These are phyloP conservation scores for Fusarium sp. DNA, from an alignment of 2,329 filamentous ascomycete genomes.

Conservation along the genomic window DNA sequence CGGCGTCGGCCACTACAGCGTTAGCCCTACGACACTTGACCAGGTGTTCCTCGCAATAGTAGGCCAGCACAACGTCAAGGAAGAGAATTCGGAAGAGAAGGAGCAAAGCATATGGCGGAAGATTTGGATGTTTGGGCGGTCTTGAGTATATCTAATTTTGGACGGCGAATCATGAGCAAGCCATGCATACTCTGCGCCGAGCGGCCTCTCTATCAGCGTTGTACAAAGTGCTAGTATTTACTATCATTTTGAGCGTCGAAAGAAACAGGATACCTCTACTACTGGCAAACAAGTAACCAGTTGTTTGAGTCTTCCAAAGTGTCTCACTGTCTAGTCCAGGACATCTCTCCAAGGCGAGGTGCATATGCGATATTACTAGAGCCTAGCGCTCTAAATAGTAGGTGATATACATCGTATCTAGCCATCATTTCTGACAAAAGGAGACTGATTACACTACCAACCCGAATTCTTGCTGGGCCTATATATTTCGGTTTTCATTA, in stretches of 20 bases:
- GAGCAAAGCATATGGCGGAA: slow-evolving; percentile 40
- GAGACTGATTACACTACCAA: too few relatives aligned
- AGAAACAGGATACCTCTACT: neutral
- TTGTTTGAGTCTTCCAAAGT: too few relatives aligned
- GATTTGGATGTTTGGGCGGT: slow-evolving; percentile 39
- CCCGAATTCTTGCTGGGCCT: neutral
- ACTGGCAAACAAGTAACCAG: neutral
- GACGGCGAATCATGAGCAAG: too few relatives aligned
- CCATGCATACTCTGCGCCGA: too few relatives aligned
- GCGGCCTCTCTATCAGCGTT: too few relatives aligned
- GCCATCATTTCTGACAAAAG: too few relatives aligned
- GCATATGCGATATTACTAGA: too few relatives aligned
- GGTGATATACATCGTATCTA: too few relatives aligned
- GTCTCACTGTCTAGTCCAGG: too few relatives aligned
- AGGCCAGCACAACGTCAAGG: slow-evolving; percentile 77
- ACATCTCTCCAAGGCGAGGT: too few relatives aligned
- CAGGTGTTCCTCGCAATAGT: slow-evolving; percentile 92
- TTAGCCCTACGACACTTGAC: slow-evolving; percentile 86
- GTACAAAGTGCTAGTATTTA: neutral
- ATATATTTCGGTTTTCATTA: neutral
- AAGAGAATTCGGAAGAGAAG: slow-evolving; percentile 68
- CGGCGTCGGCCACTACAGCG: slow-evolving; percentile 85
- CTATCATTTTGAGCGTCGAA: neutral
- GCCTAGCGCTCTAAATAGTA: too few relatives aligned
- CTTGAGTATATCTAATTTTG: slow-evolving; percentile 16